Evolutionary conservation across 768 basidiomycete genomes (phyloP), one percentile per base, ranked within the genome.

Genomic region (Rhodotorula sphaerocarpa): DNA sequence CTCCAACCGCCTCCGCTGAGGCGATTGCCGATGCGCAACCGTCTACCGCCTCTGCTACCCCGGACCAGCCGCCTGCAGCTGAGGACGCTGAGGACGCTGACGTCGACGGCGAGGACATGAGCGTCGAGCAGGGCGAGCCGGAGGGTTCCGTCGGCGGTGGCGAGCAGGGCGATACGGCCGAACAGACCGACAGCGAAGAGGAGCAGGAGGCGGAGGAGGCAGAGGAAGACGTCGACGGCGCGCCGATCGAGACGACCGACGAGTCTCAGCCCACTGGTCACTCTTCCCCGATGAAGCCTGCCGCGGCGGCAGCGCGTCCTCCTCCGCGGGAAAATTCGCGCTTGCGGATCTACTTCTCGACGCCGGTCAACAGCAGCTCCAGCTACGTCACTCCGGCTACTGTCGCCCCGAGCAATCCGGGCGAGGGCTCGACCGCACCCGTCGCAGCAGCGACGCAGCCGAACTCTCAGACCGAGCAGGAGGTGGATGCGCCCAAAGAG

Each of bases 311-410:
- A 1, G 30, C 57, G 1, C 59, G 63, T 5, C 46, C 70, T 3
- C 28, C 61, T n/a, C 61, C 58, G 9, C 57, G 68, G 27, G 76
- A 74, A 59, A 74, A 76, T 68, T 76, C 75, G 58, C 72, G 78
- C 16, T 73, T 78, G 43, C 65, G 77, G 16, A 77, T 79, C 47
- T 78, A 79, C 73, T 78, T 79, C 63, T 74, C 76, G 30, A 75
- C 74, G 31, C 77, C 77, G 9, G 71, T 75, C 0, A 9, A 46
- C 7, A 18, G 31, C 36, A 28, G 36, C 10, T 50, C 56, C 20
- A 48, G 47, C 47, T 48, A 41, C 48, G 30, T 28, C 28, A 14
- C 34, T 1, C 55, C 55, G 5, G n/a, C 7, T 14, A 9, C 21
- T n/a, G 28, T 28, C 14, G 47, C 30, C 11, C n/a, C 23, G n/a